These are phyloP conservation scores for Amoeboradix gromovi DNA, from an alignment of 371 early-diverging fungal species.

Conservation along the genomic window DNA sequence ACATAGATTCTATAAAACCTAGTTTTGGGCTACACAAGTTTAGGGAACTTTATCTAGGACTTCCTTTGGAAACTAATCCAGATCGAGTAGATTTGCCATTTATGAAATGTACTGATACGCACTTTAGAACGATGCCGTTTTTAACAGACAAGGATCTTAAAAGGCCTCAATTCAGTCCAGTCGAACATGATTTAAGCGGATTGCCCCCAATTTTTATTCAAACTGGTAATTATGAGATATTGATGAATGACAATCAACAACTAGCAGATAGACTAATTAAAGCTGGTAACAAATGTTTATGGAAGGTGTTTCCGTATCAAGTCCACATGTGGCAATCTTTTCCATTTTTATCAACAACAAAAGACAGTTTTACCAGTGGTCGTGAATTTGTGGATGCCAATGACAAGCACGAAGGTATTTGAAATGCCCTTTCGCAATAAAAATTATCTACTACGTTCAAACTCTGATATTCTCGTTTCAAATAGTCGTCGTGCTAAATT, in stretches of 20 bases:
- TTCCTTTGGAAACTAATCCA: neutral
- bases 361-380: neutral
- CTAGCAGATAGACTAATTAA: neutral
- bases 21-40: neutral
- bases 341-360: neutral
- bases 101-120: neutral
- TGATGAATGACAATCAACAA: neutral
- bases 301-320: neutral
- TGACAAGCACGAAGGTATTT: no score
- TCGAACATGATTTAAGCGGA: neutral
- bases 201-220: neutral
- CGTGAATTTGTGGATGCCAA: neutral
- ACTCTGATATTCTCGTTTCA: no score
- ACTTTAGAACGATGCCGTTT: neutral
- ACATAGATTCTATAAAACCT: neutral
- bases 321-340: neutral
- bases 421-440: no score
- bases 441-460: no score
- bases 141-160: neutral
- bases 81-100: neutral
- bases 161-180: neutral
- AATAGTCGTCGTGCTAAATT: no score
- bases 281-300: neutral
- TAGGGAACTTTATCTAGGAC: neutral
- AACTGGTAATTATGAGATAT: neutral